phyloP scores from a whole-genome alignment of 345 rosid species.

The Linum lewisii region DNA sequence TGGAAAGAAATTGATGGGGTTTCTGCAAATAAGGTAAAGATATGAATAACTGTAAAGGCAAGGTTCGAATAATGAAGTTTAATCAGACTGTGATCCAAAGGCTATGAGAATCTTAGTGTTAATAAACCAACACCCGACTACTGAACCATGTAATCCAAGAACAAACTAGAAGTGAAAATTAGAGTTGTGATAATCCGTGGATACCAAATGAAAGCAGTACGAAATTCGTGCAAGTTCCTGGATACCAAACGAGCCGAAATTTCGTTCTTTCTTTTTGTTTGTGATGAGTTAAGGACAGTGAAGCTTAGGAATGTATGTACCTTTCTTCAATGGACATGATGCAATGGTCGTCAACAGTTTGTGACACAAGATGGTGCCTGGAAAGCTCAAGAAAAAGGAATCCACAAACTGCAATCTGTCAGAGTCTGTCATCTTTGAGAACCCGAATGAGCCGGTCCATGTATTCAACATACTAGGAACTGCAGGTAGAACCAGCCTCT shows the following conservation, averaged over 20 bases:
- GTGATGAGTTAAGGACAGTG: background rate
- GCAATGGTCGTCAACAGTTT: constrained; percentile 27
- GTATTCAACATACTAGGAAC: constrained; percentile 48
- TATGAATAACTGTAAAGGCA: no score
- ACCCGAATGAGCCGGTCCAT: constrained; percentile 76
- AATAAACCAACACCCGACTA: no score
- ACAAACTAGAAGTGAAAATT: no score
- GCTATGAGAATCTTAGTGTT: no score
- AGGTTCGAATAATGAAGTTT: no score
- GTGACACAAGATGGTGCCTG: constrained; percentile 60
- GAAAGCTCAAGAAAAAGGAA: constrained; percentile 58
- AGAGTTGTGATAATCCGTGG: no score
- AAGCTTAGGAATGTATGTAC: constrained; percentile 14
- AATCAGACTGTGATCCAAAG: no score
- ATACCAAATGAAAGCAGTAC: no score
- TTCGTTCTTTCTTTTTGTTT: background rate
- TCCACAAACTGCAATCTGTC: constrained; percentile 45
- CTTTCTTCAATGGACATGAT: constrained; percentile 13
- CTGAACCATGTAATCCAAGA: no score
- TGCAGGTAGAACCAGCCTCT: constrained; percentile 71
- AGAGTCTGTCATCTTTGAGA: constrained; percentile 36
- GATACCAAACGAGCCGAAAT: no score
- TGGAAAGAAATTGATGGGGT: constrained; percentile 1
- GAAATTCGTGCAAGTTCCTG: no score
- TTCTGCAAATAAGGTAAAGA: constrained; percentile 19